Base-by-base conservation (phyloP, 208 protist species). In the Crithidia expoeki region DNA sequence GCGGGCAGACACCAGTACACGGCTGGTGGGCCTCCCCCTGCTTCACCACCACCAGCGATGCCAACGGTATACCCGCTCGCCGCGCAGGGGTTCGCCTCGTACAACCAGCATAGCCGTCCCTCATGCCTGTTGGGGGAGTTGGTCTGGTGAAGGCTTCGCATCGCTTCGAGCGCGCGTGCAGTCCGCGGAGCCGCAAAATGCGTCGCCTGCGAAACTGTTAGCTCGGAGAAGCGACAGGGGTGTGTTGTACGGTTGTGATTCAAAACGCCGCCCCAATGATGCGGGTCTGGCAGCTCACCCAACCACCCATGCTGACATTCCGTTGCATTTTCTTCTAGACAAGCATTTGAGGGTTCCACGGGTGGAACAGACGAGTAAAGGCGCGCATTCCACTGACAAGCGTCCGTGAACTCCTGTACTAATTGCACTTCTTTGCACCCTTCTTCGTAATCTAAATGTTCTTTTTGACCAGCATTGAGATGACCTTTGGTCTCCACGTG, bases 1-100 rank as follows among this genome's bases (percentile, higher is more conserved):
- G 68, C 36, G 25, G 75, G 27, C 3, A 92, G 60, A 53, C 76
- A 76, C 86, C 86, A 95, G 69, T 90, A 93, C 19, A 95, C 63
- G 4, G 87, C 87, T 2, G 79, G 80, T 16, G 87, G 81, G n/a
- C 78, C 59, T 21, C 79, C 60, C 0, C 77, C 81, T 11, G 65
- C 69, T 4, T 72, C 72, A 58, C 91, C 89, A 40, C 36, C n/a
- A n/a, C n/a, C n/a, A n/a, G n/a, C n/a, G n/a, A n/a, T n/a, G n/a
- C n/a, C n/a, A n/a, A n/a, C 36, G 2, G 58, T 60, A 32, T 84
- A 80, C 51, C 80, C 81, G 27, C 79, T 72, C 3, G 25, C 16
- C 10, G 61, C 12, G 55, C 55, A 49, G 25, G 47, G 44, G 9
- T 32, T 42, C 23, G 63, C 71, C 38, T 76, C 63, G 56, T 71